Conservation (phyloP, 352 stramenopile genomes). For the Phytopythium mirpurense region DNA sequence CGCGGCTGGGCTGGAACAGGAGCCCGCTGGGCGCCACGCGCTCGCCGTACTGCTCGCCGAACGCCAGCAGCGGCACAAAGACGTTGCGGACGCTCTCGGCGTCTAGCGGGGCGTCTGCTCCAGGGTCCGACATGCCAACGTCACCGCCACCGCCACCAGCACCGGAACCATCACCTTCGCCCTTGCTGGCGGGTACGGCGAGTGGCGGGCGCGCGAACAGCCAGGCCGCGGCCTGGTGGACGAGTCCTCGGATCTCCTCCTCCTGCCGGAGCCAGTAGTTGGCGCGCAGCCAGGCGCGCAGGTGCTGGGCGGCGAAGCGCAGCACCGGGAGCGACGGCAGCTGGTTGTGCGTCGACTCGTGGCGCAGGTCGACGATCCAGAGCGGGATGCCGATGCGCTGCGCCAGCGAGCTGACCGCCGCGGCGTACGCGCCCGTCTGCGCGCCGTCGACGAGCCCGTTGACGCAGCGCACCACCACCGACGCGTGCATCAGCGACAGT, state of each 20-base stretch:
- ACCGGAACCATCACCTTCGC: background rate
- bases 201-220: conserved; percentile 26
- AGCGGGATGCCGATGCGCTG: conserved; percentile 88
- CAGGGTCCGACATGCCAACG: too few relatives aligned
- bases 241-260: conserved; percentile 33
- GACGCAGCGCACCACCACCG: conserved; percentile 67
- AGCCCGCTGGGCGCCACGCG: conserved; percentile 32
- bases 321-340: conserved; percentile 88
- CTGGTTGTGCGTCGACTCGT: conserved; percentile 92
- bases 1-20: conserved; percentile 28
- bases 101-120: too few relatives aligned
- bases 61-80: conserved; percentile 56
- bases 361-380: conserved; percentile 92
- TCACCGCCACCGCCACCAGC: too few relatives aligned
- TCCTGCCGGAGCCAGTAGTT: conserved; percentile 89
- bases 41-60: conserved; percentile 50
- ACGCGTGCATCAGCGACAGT: conserved; percentile 63
- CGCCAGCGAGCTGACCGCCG: conserved; percentile 72
- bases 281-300: conserved; percentile 82
- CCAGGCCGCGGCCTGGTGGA: conserved; percentile 35
- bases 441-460: conserved; percentile 79
- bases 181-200: background rate
- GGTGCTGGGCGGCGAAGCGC: conserved; percentile 78
- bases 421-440: conserved; percentile 74
- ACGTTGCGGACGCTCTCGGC: conserved; percentile 48